Evolutionary conservation across 257 asterid genomes (phyloP).

Genomic region (Cruciata laevipes): DNA sequence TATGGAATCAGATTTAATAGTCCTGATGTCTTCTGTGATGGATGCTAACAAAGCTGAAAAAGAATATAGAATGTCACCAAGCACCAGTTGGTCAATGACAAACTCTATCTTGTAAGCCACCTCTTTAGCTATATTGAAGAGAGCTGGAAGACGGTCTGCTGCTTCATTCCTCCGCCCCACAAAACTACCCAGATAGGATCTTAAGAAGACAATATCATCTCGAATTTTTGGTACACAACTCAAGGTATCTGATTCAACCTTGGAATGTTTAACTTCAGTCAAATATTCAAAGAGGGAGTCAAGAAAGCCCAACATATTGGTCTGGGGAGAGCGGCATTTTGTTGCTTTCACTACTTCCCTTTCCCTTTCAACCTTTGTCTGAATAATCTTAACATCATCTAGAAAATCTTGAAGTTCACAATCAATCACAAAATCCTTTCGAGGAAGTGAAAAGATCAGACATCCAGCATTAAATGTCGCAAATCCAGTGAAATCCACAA

Average conservation of each 20-base stretch:
- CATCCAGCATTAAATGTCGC: neutral
- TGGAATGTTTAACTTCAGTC: neutral
- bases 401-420: neutral
- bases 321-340: neutral
- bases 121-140: neutral
- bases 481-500: neutral
- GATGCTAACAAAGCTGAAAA: neutral
- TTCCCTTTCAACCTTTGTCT: neutral
- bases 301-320: conserved; percentile 1
- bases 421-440: neutral
- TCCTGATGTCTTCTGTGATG: neutral
- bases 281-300: neutral
- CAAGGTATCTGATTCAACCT: neutral
- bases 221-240: neutral
- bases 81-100: neutral
- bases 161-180: neutral
- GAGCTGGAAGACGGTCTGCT: neutral
- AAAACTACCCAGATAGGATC: neutral
- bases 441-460: neutral
- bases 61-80: neutral
- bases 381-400: neutral
- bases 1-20: neutral
- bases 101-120: neutral
- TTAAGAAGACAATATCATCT: neutral
- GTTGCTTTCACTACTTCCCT: neutral